A percentile compares a stretch with the other conserved stretches of the same genome.
phyloP scores from a whole-genome alignment of 2,329 filamentous ascomycete genomes.

The Penicillium freii region DNA sequence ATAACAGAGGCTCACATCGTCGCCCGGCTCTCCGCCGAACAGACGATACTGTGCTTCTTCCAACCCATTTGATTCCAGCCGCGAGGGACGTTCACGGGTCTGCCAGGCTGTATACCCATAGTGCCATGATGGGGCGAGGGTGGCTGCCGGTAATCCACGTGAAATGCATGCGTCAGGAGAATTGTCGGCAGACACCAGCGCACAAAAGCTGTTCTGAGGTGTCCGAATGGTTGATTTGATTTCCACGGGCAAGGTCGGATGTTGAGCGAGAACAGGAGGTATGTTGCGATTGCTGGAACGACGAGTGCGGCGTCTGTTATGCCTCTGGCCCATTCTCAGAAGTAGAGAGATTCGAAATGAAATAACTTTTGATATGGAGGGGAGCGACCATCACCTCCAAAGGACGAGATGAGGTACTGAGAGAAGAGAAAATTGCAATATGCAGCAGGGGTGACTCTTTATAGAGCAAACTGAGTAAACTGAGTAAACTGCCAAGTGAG shows the following conservation, averaged over 20 bases:
- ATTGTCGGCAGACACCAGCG: conserved; percentile 20
- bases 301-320: conserved; percentile 47
- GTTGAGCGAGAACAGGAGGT: conserved; percentile 6
- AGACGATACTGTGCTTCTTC: conserved; percentile 46
- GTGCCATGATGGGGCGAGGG: conserved; percentile 43
- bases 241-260: background rate
- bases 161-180: conserved; percentile 19
- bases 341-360: background rate
- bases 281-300: conserved; percentile 36
- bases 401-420: conserved; percentile 38
- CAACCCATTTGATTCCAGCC: conserved; percentile 28
- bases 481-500: conserved; percentile 16
- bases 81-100: conserved; percentile 34
- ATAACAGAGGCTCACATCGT: conserved; percentile 46
- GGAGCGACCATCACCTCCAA: conserved; percentile 41
- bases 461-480: conserved; percentile 7
- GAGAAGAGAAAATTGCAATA: background rate
- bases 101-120: conserved; percentile 43
- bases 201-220: conserved; percentile 11
- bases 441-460: conserved; percentile 19
- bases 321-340: conserved; percentile 46
- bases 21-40: conserved; percentile 47
- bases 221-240: conserved; percentile 11
- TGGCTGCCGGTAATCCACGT: conserved; percentile 27
- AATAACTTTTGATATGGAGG: conserved; percentile 24